These are phyloP conservation scores for Suillus americanus DNA, from an alignment of 768 basidiomycete genomes.

Conservation along the genomic window DNA sequence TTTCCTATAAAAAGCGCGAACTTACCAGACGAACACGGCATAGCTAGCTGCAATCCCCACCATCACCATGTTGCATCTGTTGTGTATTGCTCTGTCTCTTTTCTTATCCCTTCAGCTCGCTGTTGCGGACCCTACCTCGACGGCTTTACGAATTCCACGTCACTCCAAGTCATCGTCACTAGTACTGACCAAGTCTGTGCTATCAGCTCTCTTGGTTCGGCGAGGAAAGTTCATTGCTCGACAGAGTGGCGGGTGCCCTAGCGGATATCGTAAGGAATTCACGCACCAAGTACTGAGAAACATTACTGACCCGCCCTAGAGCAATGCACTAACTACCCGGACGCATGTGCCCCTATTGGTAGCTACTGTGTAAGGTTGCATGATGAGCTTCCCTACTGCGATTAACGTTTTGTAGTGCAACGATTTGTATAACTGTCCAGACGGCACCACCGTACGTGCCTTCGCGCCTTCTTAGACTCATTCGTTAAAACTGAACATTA, in stretches of 20 bases:
- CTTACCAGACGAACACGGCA: not conserved
- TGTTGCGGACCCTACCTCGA: not conserved
- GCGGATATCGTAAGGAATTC: not conserved
- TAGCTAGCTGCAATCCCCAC: not conserved
- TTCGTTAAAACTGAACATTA: not conserved
- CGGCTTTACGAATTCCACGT: not conserved
- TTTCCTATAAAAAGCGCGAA: not conserved
- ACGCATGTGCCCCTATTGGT: slow-evolving; percentile 17
- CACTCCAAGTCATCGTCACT: not conserved
- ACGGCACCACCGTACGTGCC: slow-evolving; percentile 14
- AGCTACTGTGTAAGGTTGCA: slow-evolving; percentile 19
- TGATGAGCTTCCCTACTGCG: too few species aligned
- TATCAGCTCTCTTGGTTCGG: slow-evolving; percentile 1
- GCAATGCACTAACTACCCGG: slow-evolving; percentile 17
- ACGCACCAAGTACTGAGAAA: not conserved
- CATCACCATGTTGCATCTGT: not conserved
- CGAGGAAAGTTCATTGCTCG: not conserved
- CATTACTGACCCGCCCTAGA: not conserved
- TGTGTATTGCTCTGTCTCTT: not conserved
- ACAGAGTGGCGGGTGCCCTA: not conserved
- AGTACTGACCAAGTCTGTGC: not conserved
- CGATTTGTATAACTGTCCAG: slow-evolving; percentile 9
- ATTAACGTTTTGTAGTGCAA: slow-evolving; percentile 16
- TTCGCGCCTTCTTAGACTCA: not conserved
- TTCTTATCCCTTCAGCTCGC: not conserved